Evolutionary conservation across 257 asterid genomes (phyloP).

Genomic region (Cynanchum wilfordii): DNA sequence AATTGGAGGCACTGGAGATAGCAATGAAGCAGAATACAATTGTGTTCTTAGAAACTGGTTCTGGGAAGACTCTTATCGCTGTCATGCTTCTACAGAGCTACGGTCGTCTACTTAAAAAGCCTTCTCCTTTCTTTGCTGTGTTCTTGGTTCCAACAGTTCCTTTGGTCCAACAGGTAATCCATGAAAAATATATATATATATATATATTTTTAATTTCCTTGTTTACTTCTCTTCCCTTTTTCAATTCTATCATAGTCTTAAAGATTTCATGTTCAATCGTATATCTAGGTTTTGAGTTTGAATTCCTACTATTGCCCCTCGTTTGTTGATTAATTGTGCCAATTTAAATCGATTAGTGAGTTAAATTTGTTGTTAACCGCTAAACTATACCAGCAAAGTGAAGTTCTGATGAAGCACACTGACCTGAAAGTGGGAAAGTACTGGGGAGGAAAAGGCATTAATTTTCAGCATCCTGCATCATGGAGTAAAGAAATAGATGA

Average conservation of each 20-base stretch:
- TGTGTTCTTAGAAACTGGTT: too few relatives aligned
- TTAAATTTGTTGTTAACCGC: constrained; percentile 1
- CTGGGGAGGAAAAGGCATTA: constrained; percentile 57
- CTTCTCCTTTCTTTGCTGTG: constrained; percentile 53
- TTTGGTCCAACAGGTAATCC: constrained; percentile 55
- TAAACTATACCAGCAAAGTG: constrained; percentile 58
- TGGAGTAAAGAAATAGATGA: constrained; percentile 44
- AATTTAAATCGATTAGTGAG: too few relatives aligned
- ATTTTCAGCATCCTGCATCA: constrained; percentile 58
- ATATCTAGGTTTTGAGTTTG: too few relatives aligned
- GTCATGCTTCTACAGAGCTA: constrained; percentile 77
- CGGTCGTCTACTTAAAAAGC: constrained; percentile 52
- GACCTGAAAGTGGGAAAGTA: too few relatives aligned
- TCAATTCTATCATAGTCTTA: too few relatives aligned
- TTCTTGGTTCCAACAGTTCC: constrained; percentile 85
- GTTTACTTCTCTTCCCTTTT: background rate
- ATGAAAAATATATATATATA: background rate
- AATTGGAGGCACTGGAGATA: too few relatives aligned
- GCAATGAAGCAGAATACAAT: too few relatives aligned
- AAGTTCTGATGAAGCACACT: constrained; percentile 44
- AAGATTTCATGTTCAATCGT: too few relatives aligned
- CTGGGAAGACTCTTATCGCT: constrained; percentile 62
- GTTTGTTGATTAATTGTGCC: too few relatives aligned
- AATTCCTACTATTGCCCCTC: too few relatives aligned
- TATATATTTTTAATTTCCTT: background rate